Conservation (phyloP, 2,329 filamentous ascomycete genomes). For the Neonectria sp. region DNA sequence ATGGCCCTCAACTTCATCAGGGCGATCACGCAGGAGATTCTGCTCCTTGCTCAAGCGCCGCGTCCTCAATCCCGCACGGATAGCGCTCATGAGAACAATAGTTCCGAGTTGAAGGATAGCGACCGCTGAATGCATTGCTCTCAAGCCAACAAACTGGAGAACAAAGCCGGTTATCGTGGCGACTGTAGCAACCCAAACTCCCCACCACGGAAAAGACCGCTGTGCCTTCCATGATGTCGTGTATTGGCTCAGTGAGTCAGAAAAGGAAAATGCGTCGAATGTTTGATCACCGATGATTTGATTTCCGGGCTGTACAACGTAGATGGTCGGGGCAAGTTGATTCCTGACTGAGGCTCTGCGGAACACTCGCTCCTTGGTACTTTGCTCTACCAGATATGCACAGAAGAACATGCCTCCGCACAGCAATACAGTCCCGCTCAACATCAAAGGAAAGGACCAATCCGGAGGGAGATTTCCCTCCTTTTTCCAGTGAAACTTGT, state of each 20-base stretch:
- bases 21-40: too few species aligned
- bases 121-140: constrained; percentile 7
- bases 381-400: constrained; percentile 5
- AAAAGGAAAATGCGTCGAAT: constrained; percentile 6
- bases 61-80: not conserved
- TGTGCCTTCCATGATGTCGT: constrained; percentile 12
- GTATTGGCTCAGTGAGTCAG: not conserved
- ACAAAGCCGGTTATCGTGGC: constrained; percentile 4
- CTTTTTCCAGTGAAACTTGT: constrained; percentile 8
- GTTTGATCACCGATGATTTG: constrained; percentile 15
- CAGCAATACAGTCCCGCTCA: constrained; percentile 6
- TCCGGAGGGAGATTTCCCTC: not conserved
- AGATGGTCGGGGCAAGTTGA: not conserved
- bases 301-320: constrained; percentile 10
- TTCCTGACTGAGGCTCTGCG: not conserved
- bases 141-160: constrained; percentile 11
- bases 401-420: constrained; percentile 7
- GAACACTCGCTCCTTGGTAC: constrained; percentile 3
- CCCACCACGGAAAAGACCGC: too few species aligned
- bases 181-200: constrained; percentile 9
- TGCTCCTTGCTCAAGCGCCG: not conserved
- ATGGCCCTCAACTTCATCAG: too few species aligned
- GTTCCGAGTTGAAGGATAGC: constrained; percentile 6
- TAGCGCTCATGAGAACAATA: not conserved
- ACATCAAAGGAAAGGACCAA: not conserved